phyloP scores from a whole-genome alignment of 1,284 basidiomycete genomes.

The Fomitopsis schrenkii region DNA sequence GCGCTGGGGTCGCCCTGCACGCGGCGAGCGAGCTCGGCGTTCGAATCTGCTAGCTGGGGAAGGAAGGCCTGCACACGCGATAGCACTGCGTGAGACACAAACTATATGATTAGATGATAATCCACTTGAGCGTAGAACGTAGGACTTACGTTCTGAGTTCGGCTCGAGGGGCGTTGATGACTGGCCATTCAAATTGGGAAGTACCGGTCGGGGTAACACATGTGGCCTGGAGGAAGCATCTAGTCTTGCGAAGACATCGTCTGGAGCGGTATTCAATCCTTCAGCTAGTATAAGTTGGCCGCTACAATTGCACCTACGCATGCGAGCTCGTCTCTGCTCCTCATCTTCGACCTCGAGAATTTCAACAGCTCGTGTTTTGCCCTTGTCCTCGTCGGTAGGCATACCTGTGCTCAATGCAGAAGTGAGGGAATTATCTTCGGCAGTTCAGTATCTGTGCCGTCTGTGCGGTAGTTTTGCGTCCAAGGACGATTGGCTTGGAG shows the following conservation, averaged over 20 bases:
- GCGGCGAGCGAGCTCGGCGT: slow-evolving; percentile 42
- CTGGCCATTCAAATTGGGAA: not conserved
- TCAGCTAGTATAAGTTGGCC: not conserved
- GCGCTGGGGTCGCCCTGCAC: slow-evolving; percentile 45
- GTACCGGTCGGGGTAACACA: too few relatives aligned
- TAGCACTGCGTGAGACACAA: slow-evolving; percentile 40
- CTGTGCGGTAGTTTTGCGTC: too few relatives aligned
- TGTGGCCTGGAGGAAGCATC: slow-evolving; percentile 12
- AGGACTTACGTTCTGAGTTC: slow-evolving; percentile 29
- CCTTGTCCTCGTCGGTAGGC: not conserved
- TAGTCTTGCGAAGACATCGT: slow-evolving; percentile 24
- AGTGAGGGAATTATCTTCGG: too few relatives aligned
- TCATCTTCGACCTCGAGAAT: slow-evolving; percentile 31
- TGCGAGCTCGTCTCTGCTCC: slow-evolving; percentile 28
- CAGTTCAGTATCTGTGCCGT: too few relatives aligned
- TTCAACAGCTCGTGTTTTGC: slow-evolving; percentile 10
- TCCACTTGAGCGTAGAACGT: not conserved
- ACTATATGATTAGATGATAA: not conserved
- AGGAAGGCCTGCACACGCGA: slow-evolving; percentile 61
- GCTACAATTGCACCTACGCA: slow-evolving; percentile 23
- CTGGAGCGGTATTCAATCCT: slow-evolving; percentile 11
- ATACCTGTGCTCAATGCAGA: too few relatives aligned
- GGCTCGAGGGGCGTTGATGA: slow-evolving; percentile 16
- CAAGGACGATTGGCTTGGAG: too few relatives aligned
- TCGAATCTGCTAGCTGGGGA: slow-evolving; percentile 59